Percentiles rank a stretch among this genome's conserved stretches.
These are phyloP conservation scores for Juglanconis sp. DNA, from an alignment of 2,329 filamentous ascomycete species.

Conservation along the genomic window DNA sequence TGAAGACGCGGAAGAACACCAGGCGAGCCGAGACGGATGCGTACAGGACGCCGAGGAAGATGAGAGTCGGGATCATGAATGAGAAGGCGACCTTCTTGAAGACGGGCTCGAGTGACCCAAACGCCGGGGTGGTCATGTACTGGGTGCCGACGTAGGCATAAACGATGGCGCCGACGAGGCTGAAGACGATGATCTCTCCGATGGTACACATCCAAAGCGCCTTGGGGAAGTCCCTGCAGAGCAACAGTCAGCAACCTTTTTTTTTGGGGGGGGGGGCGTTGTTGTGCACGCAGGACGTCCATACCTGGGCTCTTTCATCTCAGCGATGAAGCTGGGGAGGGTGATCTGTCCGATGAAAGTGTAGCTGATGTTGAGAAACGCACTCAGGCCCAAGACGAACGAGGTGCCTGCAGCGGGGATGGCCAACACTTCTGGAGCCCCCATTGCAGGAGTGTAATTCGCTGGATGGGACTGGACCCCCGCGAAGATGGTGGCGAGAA, in stretches of 20 bases:
- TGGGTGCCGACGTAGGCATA: constrained; percentile 88
- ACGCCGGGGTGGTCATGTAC: constrained; percentile 84
- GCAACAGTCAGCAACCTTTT: background rate
- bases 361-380: constrained; percentile 93
- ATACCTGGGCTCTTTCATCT: constrained; percentile 69
- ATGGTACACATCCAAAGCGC: constrained; percentile 89
- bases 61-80: constrained; percentile 93
- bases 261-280: background rate
- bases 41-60: constrained; percentile 88
- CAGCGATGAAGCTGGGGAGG: constrained; percentile 88
- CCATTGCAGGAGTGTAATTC: constrained; percentile 50
- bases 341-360: constrained; percentile 97
- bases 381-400: constrained; percentile 78
- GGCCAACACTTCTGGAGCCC: constrained; percentile 65
- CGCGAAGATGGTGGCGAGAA: constrained; percentile 79
- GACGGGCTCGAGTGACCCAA: constrained; percentile 73
- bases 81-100: constrained; percentile 89
- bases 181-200: constrained; percentile 82
- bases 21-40: constrained; percentile 87
- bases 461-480: constrained; percentile 73
- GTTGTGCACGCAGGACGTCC: constrained; percentile 5
- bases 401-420: constrained; percentile 68
- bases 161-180: constrained; percentile 73
- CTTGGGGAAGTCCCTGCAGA: constrained; percentile 76
- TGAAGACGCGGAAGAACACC: constrained; percentile 86